These are phyloP conservation scores for Tolypocladium pustulatum DNA, from an alignment of 2,329 filamentous ascomycete genomes.

Conservation along the genomic window DNA sequence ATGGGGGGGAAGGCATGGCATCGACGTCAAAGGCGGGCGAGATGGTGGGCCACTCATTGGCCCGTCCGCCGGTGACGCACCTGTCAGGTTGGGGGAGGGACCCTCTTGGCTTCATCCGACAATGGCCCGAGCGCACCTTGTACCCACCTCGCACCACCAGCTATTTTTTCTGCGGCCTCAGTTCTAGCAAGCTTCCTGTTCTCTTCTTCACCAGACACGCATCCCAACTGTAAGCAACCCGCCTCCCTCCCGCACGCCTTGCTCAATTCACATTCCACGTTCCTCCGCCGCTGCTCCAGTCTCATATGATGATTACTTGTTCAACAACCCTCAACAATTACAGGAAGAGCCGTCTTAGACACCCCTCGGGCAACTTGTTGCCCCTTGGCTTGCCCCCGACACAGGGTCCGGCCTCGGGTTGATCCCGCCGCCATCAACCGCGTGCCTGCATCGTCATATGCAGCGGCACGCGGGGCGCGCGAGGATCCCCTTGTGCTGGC, in stretches of 20 bases:
- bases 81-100: background rate
- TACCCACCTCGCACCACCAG: background rate
- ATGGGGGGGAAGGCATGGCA: background rate
- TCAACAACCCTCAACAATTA: slow-evolving; percentile 26
- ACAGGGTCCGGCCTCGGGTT: background rate
- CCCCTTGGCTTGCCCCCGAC: slow-evolving; percentile 8
- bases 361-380: slow-evolving; percentile 12
- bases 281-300: background rate
- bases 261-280: background rate
- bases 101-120: background rate
- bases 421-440: slow-evolving; percentile 8
- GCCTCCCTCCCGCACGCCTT: background rate
- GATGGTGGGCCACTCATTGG: background rate
- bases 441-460: slow-evolving; percentile 24
- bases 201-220: background rate
- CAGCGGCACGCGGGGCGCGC: slow-evolving; percentile 6
- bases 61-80: background rate
- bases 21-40: background rate
- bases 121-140: background rate
- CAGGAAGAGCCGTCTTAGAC: slow-evolving; percentile 40
- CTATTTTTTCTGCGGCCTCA: background rate
- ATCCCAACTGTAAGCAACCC: background rate
- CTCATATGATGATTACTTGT: slow-evolving; percentile 30
- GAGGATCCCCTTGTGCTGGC: slow-evolving; percentile 11
- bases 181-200: background rate